These are phyloP conservation scores for Xylariaceae sp. DNA, from an alignment of 2,329 filamentous ascomycete genomes.

Conservation along the genomic window DNA sequence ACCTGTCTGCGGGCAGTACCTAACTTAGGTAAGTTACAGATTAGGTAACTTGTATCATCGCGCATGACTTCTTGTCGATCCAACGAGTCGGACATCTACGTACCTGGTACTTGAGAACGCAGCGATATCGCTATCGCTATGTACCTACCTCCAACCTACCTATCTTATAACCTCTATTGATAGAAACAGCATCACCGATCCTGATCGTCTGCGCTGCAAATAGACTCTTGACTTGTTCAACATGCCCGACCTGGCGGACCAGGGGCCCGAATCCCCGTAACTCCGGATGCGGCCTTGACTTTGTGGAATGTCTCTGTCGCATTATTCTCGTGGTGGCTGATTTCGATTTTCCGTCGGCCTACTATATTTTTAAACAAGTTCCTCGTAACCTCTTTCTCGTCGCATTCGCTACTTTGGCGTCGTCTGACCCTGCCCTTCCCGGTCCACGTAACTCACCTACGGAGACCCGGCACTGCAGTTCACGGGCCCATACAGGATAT, in stretches of 20 bases:
- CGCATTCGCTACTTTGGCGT: not conserved
- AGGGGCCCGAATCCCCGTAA: slow-evolving; percentile 6
- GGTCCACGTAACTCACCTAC: not conserved
- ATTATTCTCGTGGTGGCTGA: not conserved
- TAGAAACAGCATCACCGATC: too few relatives aligned
- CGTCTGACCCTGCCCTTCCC: not conserved
- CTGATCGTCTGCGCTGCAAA: not conserved
- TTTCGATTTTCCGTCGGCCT: not conserved
- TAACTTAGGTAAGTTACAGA: too few relatives aligned
- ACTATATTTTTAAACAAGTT: not conserved
- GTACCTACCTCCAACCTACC: too few relatives aligned
- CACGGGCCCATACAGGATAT: not conserved
- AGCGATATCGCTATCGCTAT: too few relatives aligned
- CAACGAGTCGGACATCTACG: too few relatives aligned
- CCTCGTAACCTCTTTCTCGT: not conserved
- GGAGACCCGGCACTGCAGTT: too few relatives aligned
- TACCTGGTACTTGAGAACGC: too few relatives aligned
- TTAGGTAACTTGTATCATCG: too few relatives aligned
- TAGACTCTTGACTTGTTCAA: not conserved
- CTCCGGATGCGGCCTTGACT: slow-evolving; percentile 1
- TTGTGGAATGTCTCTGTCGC: not conserved
- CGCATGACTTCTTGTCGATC: too few relatives aligned
- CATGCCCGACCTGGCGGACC: slow-evolving; percentile 10
- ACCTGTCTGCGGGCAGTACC: too few relatives aligned
- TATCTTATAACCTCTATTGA: too few relatives aligned